Evolutionary conservation across 2,329 filamentous ascomycete genomes (phyloP).

Genomic region (Hortaea werneckii): DNA sequence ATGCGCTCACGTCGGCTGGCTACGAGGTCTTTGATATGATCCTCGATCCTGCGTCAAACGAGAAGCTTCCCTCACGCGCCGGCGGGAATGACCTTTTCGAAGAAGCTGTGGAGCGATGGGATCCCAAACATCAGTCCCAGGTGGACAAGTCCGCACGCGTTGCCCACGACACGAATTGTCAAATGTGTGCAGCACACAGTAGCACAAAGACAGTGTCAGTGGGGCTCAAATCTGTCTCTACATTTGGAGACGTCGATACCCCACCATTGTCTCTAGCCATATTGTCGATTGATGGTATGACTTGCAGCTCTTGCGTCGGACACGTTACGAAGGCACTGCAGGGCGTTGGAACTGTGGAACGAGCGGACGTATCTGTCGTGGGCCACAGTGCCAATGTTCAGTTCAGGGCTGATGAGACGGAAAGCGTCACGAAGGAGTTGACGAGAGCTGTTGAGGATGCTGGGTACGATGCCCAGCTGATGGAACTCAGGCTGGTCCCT

Average conservation of each 20-base stretch:
- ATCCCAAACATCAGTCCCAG: no score
- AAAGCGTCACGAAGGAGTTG: slow-evolving; percentile 32
- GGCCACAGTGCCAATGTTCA: slow-evolving; percentile 19
- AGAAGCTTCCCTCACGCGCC: neutral
- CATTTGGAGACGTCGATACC: neutral
- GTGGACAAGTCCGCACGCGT: no score
- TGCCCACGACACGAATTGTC: no score
- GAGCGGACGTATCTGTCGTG: slow-evolving; percentile 42
- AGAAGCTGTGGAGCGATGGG: neutral
- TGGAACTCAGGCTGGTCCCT: slow-evolving; percentile 15
- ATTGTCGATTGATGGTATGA: slow-evolving; percentile 43
- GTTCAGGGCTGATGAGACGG: slow-evolving; percentile 34
- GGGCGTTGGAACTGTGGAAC: slow-evolving; percentile 35
- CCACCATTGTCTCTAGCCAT: neutral
- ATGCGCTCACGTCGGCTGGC: neutral
- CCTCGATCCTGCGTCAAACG: neutral
- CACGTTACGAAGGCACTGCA: slow-evolving; percentile 39
- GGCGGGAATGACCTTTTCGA: neutral
- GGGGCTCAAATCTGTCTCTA: no score
- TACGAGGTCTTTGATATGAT: neutral
- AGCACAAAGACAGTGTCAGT: no score
- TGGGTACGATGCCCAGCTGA: slow-evolving; percentile 32
- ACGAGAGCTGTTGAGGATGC: slow-evolving; percentile 41
- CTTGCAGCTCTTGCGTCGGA: slow-evolving; percentile 46
- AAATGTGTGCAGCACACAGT: no score